These are phyloP conservation scores for Sclerotinia spermophila DNA, from an alignment of 2,329 filamentous ascomycete genomes.

Conservation along the genomic window DNA sequence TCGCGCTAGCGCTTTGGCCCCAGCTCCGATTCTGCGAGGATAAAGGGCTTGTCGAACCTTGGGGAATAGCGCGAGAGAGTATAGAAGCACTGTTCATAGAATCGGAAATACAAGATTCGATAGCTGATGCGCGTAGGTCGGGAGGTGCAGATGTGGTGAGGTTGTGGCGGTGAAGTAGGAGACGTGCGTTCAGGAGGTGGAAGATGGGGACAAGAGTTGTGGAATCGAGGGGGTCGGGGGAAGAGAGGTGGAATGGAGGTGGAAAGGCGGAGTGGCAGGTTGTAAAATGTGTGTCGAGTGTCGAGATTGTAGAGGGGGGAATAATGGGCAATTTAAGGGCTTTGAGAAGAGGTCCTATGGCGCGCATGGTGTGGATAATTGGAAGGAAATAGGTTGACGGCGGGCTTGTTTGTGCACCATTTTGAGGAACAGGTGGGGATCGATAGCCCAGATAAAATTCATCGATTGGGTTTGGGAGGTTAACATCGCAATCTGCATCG, in stretches of 20 bases:
- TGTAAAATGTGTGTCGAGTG: slow-evolving; percentile 76
- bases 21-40: slow-evolving; percentile 25
- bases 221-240: slow-evolving; percentile 66
- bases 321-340: slow-evolving; percentile 67
- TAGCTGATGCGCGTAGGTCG: slow-evolving; percentile 63
- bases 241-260: slow-evolving; percentile 64
- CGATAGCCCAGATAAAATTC: slow-evolving; percentile 66
- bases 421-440: slow-evolving; percentile 43
- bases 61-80: slow-evolving; percentile 59
- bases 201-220: slow-evolving; percentile 70
- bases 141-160: slow-evolving; percentile 66
- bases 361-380: slow-evolving; percentile 76
- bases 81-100: slow-evolving; percentile 76
- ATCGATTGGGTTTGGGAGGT: slow-evolving; percentile 74
- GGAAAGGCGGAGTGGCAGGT: slow-evolving; percentile 74
- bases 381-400: slow-evolving; percentile 71
- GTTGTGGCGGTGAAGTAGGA: slow-evolving; percentile 86
- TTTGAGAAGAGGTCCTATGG: slow-evolving; percentile 69
- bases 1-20: slow-evolving; percentile 53
- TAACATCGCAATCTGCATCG: slow-evolving; percentile 83
- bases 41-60: slow-evolving; percentile 33
- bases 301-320: slow-evolving; percentile 63
- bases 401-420: slow-evolving; percentile 45
- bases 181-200: slow-evolving; percentile 76
- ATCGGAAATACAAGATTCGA: slow-evolving; percentile 72